phyloP scores from a whole-genome alignment of 2,329 filamentous ascomycete genomes.

The Botrytis fabae region DNA sequence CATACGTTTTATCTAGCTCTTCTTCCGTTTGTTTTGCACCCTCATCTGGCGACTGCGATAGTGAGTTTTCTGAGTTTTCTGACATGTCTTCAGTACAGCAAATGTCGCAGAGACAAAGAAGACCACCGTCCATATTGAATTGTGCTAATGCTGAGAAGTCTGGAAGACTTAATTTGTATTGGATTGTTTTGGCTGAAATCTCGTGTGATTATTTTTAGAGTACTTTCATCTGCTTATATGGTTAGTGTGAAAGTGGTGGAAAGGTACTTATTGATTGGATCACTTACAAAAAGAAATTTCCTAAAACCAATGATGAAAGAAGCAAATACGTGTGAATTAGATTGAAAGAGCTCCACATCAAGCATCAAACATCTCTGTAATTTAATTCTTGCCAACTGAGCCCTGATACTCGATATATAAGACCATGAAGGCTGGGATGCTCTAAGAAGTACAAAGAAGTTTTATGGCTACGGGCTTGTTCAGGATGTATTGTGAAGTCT shows the following conservation, averaged over 20 bases:
- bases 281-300: background rate
- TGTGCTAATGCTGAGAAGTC: background rate
- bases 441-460: background rate
- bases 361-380: background rate
- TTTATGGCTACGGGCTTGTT: background rate
- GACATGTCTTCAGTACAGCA: background rate
- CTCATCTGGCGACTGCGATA: background rate
- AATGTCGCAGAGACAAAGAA: background rate
- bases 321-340: background rate
- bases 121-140: background rate
- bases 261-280: background rate
- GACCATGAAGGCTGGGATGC: rapidly evolving
- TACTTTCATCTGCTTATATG: background rate
- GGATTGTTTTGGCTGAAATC: rapidly evolving
- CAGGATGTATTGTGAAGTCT: background rate
- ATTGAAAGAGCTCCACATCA: background rate
- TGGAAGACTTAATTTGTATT: background rate
- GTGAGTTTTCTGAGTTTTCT: background rate
- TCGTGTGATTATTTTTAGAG: background rate
- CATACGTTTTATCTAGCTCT: background rate
- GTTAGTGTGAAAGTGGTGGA: background rate
- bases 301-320: background rate
- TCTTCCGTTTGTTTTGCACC: background rate
- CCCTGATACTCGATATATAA: background rate
- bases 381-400: no score